Evolutionary conservation across 371 early-diverging fungal genomes (phyloP).

Genomic region (Mortierella sp.): DNA sequence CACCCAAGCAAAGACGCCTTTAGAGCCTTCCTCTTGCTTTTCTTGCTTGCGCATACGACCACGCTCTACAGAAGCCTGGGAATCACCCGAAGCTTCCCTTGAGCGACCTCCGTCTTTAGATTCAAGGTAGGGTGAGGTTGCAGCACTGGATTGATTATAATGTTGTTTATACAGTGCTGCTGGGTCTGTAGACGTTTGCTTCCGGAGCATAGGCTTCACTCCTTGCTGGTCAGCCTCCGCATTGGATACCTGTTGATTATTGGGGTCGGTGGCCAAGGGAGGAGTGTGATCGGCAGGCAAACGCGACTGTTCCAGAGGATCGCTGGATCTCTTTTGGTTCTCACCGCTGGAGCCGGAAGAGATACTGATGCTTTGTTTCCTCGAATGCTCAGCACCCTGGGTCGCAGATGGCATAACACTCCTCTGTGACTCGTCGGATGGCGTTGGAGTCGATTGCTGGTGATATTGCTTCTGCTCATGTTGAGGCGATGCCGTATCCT

Average conservation of each 20-base stretch:
- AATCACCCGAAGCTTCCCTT: constrained; percentile 2
- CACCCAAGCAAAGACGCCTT: constrained; percentile 39
- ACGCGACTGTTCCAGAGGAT: constrained; percentile 22
- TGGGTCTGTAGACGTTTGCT: constrained; percentile 43
- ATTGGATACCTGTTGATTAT: background rate
- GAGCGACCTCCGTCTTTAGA: constrained; percentile 2
- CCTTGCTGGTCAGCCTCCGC: constrained; percentile 1
- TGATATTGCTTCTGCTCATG: background rate
- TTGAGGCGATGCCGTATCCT: constrained; percentile 5
- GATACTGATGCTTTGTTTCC: constrained; percentile 23
- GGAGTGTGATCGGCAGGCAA: constrained; percentile 15
- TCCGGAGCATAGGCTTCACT: constrained; percentile 25
- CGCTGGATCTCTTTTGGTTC: background rate
- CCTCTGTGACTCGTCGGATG: background rate
- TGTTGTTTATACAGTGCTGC: constrained; percentile 40
- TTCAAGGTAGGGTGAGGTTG: constrained; percentile 3
- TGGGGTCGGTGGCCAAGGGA: constrained; percentile 1
- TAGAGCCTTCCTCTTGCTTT: constrained; percentile 18
- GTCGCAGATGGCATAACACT: background rate
- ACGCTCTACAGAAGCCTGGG: constrained; percentile 16
- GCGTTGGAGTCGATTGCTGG: background rate
- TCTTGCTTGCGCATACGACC: constrained; percentile 24
- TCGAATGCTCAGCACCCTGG: background rate
- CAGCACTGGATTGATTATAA: constrained; percentile 12
- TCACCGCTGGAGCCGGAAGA: constrained; percentile 1